A percentile compares a stretch with the other conserved stretches of the same genome.
phyloP scores from a whole-genome alignment of 345 rosid genomes.

The Xanthoceras sorbifolium region DNA sequence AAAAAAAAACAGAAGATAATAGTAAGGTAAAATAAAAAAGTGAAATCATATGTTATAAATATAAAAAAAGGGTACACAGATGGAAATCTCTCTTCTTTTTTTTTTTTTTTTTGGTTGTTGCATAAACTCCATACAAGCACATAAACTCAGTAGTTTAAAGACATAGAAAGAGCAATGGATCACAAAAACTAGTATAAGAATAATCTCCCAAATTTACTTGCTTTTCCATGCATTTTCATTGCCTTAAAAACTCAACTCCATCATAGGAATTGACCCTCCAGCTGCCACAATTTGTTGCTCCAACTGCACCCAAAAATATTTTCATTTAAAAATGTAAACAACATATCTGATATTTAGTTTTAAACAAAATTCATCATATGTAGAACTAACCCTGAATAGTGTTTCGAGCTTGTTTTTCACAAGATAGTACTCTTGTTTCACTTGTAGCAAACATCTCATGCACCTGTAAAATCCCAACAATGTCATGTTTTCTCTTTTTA shows the following conservation, averaged over 20 bases:
- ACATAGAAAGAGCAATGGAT: constrained; percentile 19
- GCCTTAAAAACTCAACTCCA: constrained; percentile 51
- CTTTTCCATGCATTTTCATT: constrained; percentile 9
- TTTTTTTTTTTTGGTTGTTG: too few relatives aligned
- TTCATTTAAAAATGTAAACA: background rate
- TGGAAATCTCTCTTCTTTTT: constrained; percentile 4
- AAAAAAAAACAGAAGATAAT: background rate
- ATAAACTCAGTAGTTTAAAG: constrained; percentile 20
- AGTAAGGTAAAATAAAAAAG: background rate
- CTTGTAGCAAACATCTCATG: constrained; percentile 78
- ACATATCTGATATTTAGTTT: too few relatives aligned
- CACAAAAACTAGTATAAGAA: constrained; percentile 11
- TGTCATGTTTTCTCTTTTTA: background rate
- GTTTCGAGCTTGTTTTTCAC: constrained; percentile 81
- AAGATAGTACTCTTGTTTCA: constrained; percentile 74
- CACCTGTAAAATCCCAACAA: constrained; percentile 47
- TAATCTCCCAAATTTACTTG: constrained; percentile 10
- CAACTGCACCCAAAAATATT: constrained; percentile 48
- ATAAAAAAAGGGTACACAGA: constrained; percentile 19
- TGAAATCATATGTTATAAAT: constrained; percentile 6
- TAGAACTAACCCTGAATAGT: constrained; percentile 69
- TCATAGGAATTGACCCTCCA: constrained; percentile 70
- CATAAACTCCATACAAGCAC: constrained; percentile 26
- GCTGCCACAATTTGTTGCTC: constrained; percentile 91
- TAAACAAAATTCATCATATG: too few relatives aligned